Evolutionary conservation across 2,329 filamentous ascomycete genomes (phyloP).

Genomic region (Xylariaceae sp.): DNA sequence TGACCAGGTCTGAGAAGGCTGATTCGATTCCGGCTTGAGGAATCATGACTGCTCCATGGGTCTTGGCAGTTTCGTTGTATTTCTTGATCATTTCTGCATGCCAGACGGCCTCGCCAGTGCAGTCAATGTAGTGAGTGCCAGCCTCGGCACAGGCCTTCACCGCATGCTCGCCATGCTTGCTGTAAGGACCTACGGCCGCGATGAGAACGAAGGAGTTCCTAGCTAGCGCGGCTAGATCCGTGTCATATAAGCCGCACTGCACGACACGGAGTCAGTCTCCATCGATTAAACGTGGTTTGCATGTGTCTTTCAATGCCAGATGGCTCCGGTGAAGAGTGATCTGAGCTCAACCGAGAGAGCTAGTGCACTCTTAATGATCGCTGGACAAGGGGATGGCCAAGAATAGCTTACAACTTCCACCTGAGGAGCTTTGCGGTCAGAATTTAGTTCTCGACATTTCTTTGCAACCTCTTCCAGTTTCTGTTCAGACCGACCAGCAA

Average conservation of each 20-base stretch:
- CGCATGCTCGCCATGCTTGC: slow-evolving; percentile 50
- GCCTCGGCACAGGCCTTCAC: slow-evolving; percentile 58
- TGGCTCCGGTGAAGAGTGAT: neutral
- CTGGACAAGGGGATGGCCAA: neutral
- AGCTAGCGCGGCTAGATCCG: slow-evolving; percentile 44
- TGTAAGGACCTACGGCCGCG: slow-evolving; percentile 56
- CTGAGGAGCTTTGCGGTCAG: slow-evolving; percentile 52
- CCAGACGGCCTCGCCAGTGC: slow-evolving; percentile 56
- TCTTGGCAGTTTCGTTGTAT: slow-evolving; percentile 49
- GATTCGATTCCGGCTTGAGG: slow-evolving; percentile 60
- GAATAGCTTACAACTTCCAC: slow-evolving; percentile 41
- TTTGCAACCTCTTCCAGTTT: slow-evolving; percentile 64
- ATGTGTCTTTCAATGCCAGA: neutral
- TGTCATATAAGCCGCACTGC: slow-evolving; percentile 40
- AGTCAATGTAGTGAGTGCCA: slow-evolving; percentile 61
- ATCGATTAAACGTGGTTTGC: neutral
- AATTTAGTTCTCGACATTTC: slow-evolving; percentile 60
- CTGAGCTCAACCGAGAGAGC: neutral
- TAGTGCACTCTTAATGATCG: neutral
- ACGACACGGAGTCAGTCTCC: neutral
- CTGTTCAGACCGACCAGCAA: slow-evolving; percentile 32
- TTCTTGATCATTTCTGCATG: slow-evolving; percentile 55
- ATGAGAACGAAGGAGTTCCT: slow-evolving; percentile 54
- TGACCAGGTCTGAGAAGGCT: slow-evolving; percentile 54
- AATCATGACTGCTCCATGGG: slow-evolving; percentile 48